Evolutionary conservation across 306 rosid genomes (phyloP).

Genomic region (Vigna nakashimae): DNA sequence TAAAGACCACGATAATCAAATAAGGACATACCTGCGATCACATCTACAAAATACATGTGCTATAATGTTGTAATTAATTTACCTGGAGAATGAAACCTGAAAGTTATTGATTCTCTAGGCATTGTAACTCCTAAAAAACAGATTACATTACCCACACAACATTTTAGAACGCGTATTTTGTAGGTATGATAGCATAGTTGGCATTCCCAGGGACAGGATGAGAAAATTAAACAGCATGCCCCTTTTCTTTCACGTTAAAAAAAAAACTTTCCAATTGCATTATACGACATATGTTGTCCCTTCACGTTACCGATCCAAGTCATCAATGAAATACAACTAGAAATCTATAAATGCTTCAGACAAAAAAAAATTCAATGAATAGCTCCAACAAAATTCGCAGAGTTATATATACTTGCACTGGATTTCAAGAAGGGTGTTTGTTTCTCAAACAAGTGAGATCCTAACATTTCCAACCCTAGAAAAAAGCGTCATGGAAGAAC

Average conservation of each 20-base stretch:
- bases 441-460: constrained; percentile 48
- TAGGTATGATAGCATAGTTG: not conserved
- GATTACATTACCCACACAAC: not conserved
- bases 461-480: constrained; percentile 56
- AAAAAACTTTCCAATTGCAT: not conserved
- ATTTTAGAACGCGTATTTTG: too few relatives aligned
- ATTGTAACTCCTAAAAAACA: not conserved
- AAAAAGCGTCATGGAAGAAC: constrained; percentile 48
- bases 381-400: constrained; percentile 45
- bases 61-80: not conserved
- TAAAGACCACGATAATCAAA: constrained; percentile 4
- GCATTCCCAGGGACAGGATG: constrained; percentile 20
- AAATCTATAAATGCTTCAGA: constrained; percentile 36
- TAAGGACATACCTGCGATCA: not conserved
- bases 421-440: constrained; percentile 39
- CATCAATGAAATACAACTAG: constrained; percentile 40
- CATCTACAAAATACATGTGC: constrained; percentile 17
- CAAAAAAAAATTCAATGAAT: constrained; percentile 25
- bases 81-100: not conserved
- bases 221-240: constrained; percentile 1
- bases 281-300: constrained; percentile 20
- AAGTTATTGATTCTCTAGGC: not conserved
- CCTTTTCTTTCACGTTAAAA: constrained; percentile 6
- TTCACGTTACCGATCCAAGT: constrained; percentile 17
- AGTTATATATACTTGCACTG: constrained; percentile 55